Evolutionary conservation across 202 grass and related monocot genomes (phyloP).

Genomic region (Sporobolus alterniflorus): DNA sequence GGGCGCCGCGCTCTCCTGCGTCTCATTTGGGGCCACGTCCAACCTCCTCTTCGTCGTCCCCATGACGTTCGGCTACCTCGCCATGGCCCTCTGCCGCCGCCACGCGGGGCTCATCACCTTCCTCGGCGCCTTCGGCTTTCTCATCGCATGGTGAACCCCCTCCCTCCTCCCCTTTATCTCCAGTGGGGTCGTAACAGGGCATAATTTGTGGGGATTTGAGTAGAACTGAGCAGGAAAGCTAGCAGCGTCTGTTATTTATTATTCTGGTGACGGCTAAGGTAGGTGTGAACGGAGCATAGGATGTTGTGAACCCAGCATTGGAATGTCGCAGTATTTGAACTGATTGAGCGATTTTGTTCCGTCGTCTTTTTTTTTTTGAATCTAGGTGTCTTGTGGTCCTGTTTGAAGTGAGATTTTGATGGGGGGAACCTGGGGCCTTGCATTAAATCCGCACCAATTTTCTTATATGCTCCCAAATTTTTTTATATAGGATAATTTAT

Average conservation of each 20-base stretch:
- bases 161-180: slow-evolving; percentile 2
- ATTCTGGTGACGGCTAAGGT: background rate
- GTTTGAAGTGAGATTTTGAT: slow-evolving; percentile 28
- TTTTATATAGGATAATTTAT: background rate
- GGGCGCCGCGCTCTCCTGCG: slow-evolving; percentile 80
- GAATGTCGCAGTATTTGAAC: slow-evolving; percentile 4
- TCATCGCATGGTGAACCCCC: slow-evolving; percentile 88
- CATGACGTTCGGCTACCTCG: slow-evolving; percentile 81
- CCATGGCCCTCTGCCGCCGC: slow-evolving; percentile 76
- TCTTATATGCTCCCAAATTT: slow-evolving; percentile 24
- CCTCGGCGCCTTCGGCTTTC: slow-evolving; percentile 89
- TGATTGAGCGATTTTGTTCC: background rate
- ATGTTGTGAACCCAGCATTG: background rate
- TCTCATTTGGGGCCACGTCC: slow-evolving; percentile 84
- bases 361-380: background rate
- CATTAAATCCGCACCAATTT: slow-evolving; percentile 30
- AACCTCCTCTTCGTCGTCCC: slow-evolving; percentile 95
- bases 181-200: background rate
- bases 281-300: slow-evolving; percentile 16
- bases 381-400: slow-evolving; percentile 23
- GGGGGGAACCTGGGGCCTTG: background rate
- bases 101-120: slow-evolving; percentile 84
- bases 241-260: slow-evolving; percentile 24
- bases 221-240: slow-evolving; percentile 11
- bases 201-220: slow-evolving; percentile 12